These are phyloP conservation scores for Penicillium robsamsonii DNA, from an alignment of 495 filamentous ascomycete genomes.

Conservation along the genomic window DNA sequence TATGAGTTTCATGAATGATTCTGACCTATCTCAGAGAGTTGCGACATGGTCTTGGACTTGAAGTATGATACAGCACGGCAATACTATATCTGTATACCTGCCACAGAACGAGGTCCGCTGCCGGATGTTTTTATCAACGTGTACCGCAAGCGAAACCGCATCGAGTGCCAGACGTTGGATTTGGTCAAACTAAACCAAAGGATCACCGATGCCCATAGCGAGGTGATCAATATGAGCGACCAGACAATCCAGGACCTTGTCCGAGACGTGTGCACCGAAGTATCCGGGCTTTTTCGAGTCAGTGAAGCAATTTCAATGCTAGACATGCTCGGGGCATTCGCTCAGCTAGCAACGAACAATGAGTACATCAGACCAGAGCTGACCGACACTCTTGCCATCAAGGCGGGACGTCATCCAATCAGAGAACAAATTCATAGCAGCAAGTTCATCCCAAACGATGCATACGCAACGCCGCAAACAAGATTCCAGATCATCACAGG, in stretches of 20 bases:
- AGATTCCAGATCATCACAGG: slow-evolving; percentile 94
- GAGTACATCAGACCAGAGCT: slow-evolving; percentile 82
- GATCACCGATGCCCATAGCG: slow-evolving; percentile 74
- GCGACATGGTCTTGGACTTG: slow-evolving; percentile 61
- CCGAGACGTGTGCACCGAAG: slow-evolving; percentile 60
- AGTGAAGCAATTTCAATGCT: slow-evolving; percentile 86
- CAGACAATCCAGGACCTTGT: slow-evolving; percentile 68
- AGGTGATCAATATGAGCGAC: slow-evolving; percentile 74
- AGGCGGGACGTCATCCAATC: slow-evolving; percentile 80
- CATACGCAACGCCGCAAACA: slow-evolving; percentile 71
- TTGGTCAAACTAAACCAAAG: slow-evolving; percentile 74
- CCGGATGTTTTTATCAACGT: slow-evolving; percentile 77
- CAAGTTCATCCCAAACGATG: slow-evolving; percentile 84
- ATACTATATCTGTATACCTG: slow-evolving; percentile 74
- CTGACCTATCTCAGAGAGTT: slow-evolving; percentile 48
- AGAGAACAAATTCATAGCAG: slow-evolving; percentile 65
- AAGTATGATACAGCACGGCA: slow-evolving; percentile 74
- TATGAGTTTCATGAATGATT: neutral
- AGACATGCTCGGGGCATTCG: slow-evolving; percentile 87
- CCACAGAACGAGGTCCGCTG: slow-evolving; percentile 60
- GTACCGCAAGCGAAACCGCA: slow-evolving; percentile 64
- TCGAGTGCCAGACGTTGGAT: slow-evolving; percentile 84
- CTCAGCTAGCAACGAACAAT: slow-evolving; percentile 68
- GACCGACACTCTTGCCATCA: slow-evolving; percentile 71
- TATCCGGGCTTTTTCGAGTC: slow-evolving; percentile 69